A percentile compares a stretch with the other conserved stretches of the same genome.
Conservation (phyloP, 2,329 filamentous ascomycete genomes). For the Zarea fungicola region DNA sequence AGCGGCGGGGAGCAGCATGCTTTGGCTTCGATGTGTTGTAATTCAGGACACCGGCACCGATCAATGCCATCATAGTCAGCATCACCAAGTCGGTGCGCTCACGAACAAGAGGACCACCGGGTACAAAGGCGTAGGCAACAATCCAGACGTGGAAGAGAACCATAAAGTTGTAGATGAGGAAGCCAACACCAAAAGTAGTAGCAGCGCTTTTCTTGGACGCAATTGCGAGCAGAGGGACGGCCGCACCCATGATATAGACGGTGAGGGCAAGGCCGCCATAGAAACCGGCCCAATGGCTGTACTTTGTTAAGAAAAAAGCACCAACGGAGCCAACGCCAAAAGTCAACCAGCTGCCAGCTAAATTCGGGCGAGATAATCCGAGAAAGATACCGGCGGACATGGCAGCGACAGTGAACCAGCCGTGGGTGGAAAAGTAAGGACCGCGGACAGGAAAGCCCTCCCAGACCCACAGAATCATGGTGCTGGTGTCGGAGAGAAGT, state of each 20-base stretch:
- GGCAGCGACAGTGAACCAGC: constrained; percentile 75
- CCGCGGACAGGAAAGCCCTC: constrained; percentile 89
- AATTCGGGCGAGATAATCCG: constrained; percentile 65
- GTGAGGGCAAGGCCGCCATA: constrained; percentile 74
- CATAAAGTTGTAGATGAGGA: constrained; percentile 87
- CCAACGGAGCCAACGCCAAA: constrained; percentile 75
- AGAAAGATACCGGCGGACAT: constrained; percentile 79
- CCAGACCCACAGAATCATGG: constrained; percentile 99
- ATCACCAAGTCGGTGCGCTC: constrained; percentile 97
- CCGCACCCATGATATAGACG: constrained; percentile 74
- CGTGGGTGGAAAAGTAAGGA: constrained; percentile 83
- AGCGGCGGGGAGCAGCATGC: constrained; percentile 27
- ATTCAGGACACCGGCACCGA: constrained; percentile 81
- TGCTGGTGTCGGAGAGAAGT: constrained; percentile 91
- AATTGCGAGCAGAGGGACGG: constrained; percentile 68
- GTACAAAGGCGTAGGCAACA: constrained; percentile 96
- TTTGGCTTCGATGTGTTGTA: constrained; percentile 48
- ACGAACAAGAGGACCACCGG: constrained; percentile 83
- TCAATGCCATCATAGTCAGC: constrained; percentile 74
- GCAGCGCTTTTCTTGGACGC: constrained; percentile 74
- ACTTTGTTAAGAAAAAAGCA: constrained; percentile 70
- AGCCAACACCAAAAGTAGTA: constrained; percentile 79
- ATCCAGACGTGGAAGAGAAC: constrained; percentile 99
- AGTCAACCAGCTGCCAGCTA: constrained; percentile 72
- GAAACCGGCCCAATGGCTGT: constrained; percentile 82